phyloP scores from a whole-genome alignment of 2,329 filamentous ascomycete genomes.

The Xylariomycetidae sp. region DNA sequence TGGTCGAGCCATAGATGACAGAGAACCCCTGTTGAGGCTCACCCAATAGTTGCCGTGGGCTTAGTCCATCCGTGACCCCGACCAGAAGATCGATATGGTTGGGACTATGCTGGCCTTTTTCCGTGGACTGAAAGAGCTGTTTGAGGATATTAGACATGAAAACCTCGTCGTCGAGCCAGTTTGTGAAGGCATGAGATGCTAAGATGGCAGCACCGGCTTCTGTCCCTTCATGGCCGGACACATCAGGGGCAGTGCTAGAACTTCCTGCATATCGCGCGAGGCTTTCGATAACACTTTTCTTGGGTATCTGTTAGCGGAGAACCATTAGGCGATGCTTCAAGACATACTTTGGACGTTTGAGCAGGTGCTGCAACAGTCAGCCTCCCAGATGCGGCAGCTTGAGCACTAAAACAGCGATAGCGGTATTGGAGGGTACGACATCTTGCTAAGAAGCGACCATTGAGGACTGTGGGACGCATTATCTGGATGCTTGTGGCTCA shows the following conservation, averaged over 20 bases:
- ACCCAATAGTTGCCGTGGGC: constrained; percentile 27
- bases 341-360: constrained; percentile 14
- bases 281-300: too few relatives aligned
- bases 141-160: constrained; percentile 33
- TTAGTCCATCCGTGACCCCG: constrained; percentile 51
- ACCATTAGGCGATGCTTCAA: constrained; percentile 1
- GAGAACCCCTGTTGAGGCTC: constrained; percentile 41
- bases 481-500: too few relatives aligned
- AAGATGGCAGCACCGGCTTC: constrained; percentile 42
- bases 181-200: constrained; percentile 41
- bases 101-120: background rate
- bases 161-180: constrained; percentile 37
- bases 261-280: too few relatives aligned
- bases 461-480: too few relatives aligned
- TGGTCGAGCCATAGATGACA: constrained; percentile 38
- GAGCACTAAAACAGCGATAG: constrained; percentile 5
- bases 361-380: constrained; percentile 16
- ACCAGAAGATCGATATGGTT: constrained; percentile 40
- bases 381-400: constrained; percentile 8
- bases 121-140: constrained; percentile 12
- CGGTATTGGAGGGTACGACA: too few relatives aligned
- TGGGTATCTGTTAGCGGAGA: background rate
- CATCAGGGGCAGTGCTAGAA: too few relatives aligned
- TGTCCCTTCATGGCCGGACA: background rate
- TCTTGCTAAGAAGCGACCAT: too few relatives aligned